A percentile compares a stretch with the other conserved stretches of the same genome.
Evolutionary conservation across 192 early-diverging fungal species (phyloP).

Genomic region (Backusella luteola): DNA sequence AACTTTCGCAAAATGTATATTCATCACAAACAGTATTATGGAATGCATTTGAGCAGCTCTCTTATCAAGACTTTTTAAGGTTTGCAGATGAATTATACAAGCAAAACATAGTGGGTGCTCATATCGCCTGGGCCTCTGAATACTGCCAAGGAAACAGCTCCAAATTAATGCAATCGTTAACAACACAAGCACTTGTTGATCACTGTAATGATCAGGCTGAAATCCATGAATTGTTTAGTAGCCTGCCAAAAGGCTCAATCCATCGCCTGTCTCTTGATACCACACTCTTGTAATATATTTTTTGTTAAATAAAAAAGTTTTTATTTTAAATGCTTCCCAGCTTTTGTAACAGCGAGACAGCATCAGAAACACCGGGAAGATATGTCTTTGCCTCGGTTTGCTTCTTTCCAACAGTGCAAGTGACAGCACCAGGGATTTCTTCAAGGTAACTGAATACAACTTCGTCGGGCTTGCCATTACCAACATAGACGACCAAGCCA

Average conservation of each 20-base stretch:
- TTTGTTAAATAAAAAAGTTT: not conserved
- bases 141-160: conserved; percentile 7
- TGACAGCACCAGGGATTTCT: conserved; percentile 61
- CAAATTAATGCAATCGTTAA: not conserved
- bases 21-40: conserved; percentile 25
- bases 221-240: conserved; percentile 28
- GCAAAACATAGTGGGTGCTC: conserved; percentile 6
- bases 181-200: conserved; percentile 15
- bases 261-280: not conserved
- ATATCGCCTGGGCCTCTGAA: conserved; percentile 29
- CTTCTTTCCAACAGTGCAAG: conserved; percentile 96
- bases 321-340: not conserved
- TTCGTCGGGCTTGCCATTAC: conserved; percentile 97
- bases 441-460: conserved; percentile 76
- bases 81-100: conserved; percentile 3
- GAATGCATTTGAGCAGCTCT: conserved; percentile 7
- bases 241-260: not conserved
- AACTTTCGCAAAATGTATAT: conserved; percentile 21
- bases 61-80: conserved; percentile 13
- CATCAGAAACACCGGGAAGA: conserved; percentile 37
- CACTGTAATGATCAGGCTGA: conserved; percentile 25
- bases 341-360: not conserved
- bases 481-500: conserved; percentile 83
- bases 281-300: not conserved
- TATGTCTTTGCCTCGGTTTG: conserved; percentile 90